These are phyloP conservation scores for Vigna mungo DNA, from an alignment of 306 rosid genomes.

Conservation along the genomic window DNA sequence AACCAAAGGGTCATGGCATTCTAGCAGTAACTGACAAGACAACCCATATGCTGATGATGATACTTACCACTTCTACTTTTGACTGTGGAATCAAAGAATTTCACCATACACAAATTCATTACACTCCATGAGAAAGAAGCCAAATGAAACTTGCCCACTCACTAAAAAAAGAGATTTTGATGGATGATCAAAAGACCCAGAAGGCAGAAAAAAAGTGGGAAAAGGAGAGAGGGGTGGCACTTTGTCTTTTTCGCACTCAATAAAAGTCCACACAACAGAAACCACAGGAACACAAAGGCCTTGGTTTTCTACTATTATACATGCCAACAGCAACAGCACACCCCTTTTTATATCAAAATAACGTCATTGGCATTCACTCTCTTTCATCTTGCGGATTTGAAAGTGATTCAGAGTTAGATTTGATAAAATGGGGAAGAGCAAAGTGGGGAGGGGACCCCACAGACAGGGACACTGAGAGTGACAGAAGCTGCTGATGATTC, in stretches of 20 bases:
- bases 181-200: slow-evolving; percentile 33
- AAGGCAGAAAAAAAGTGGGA: slow-evolving; percentile 36
- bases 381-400: slow-evolving; percentile 34
- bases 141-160: slow-evolving; percentile 18
- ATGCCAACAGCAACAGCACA: slow-evolving; percentile 35
- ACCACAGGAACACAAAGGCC: not conserved
- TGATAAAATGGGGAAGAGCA: slow-evolving; percentile 26
- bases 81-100: slow-evolving; percentile 41
- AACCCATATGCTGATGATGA: not conserved
- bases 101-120: slow-evolving; percentile 55
- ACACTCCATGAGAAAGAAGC: slow-evolving; percentile 59
- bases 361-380: not conserved
- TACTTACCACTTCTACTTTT: slow-evolving; percentile 44
- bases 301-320: slow-evolving; percentile 11
- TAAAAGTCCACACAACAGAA: slow-evolving; percentile 16
- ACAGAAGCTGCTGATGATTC: slow-evolving; percentile 22
- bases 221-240: slow-evolving; percentile 20
- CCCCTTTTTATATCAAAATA: slow-evolving; percentile 40
- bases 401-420: slow-evolving; percentile 36
- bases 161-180: slow-evolving; percentile 13
- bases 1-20: slow-evolving; percentile 45
- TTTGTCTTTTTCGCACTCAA: slow-evolving; percentile 43
- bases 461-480: slow-evolving; percentile 23
- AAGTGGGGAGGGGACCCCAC: slow-evolving; percentile 56
- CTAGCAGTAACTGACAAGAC: slow-evolving; percentile 15